A percentile compares a stretch with the other conserved stretches of the same genome.
Conservation (phyloP, 2,329 filamentous ascomycete genomes). For the Daldinia eschscholtzii region DNA sequence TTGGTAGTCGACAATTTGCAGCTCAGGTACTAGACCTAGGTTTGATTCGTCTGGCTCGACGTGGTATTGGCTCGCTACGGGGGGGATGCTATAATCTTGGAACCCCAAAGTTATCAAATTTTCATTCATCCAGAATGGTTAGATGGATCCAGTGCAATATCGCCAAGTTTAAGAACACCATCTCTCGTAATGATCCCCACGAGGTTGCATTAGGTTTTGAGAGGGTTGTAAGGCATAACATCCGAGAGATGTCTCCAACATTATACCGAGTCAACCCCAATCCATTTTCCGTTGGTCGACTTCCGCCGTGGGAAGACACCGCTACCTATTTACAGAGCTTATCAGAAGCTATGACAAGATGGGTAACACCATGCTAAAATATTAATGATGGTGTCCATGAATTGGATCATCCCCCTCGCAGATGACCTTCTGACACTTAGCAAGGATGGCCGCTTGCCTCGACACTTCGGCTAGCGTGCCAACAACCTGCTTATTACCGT, state of each 20-base stretch:
- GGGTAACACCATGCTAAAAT: constrained; percentile 23
- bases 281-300: constrained; percentile 3
- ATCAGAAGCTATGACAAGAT: constrained; percentile 19
- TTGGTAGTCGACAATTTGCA: constrained; percentile 14
- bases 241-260: constrained; percentile 14
- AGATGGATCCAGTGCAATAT: constrained; percentile 27
- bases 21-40: constrained; percentile 11
- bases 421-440: constrained; percentile 76
- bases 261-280: constrained; percentile 15
- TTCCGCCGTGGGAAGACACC: constrained; percentile 15
- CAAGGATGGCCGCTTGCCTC: constrained; percentile 80
- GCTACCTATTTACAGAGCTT: constrained; percentile 32
- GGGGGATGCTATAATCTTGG: constrained; percentile 10
- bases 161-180: constrained; percentile 21
- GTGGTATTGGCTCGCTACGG: constrained; percentile 34
- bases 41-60: constrained; percentile 17
- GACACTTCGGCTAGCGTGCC: constrained; percentile 81
- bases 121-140: constrained; percentile 33
- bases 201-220: constrained; percentile 33
- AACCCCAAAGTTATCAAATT: constrained; percentile 27
- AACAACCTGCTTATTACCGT: constrained; percentile 86
- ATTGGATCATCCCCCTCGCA: constrained; percentile 46
- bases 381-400: constrained; percentile 50
- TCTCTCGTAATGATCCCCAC: constrained; percentile 16
- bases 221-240: constrained; percentile 21